Evolutionary conservation across 2,329 filamentous ascomycete genomes (phyloP), one percentile per base, ranked within the genome.

Genomic region (Colletotrichum musicola): DNA sequence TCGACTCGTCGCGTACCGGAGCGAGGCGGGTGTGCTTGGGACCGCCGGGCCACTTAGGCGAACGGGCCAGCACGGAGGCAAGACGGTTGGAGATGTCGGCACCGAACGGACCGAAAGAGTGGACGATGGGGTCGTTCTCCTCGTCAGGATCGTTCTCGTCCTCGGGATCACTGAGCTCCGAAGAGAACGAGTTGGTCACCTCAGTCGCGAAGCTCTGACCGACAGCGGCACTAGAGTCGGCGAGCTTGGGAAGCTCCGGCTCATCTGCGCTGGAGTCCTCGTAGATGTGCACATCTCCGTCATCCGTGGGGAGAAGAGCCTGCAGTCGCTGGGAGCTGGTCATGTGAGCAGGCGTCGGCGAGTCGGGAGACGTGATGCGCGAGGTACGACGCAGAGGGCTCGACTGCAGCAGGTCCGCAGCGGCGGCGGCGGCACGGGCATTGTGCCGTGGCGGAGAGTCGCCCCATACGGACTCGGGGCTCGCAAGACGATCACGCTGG

Each of bases 71-170:
- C 82, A 98, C 92, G 2, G 92, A 93, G 22, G 93, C 92, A 78
- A 98, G 87, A 27, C 93, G 90, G 70, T 89, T 89, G n/a, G 95
- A 89, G 44, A 97, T 85, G 76, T 97, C 93, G 62, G 93, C 92
- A 49, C 94, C 94, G 75, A 93, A 97, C 1, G 94, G 94, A 16
- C 94, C 95, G 73, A 98, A 98, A 0, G 95, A 97, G 79, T 96
- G 93, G 18, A 98, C 85, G 62, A 97, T 90, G 3, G 95, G 95
- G 73, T 98, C 96, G 72, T 98, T 98, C 80, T 98, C 95, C 82
- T 98, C 95, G 74, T 95, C 92, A 0, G 93, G 91, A 18, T 92
- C 90, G 5, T 82, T 78, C 61, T 79, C 81, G 13, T 81, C 83
- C 12, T 79, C 78, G 3, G 80, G 80, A 35, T 87, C 85, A 71